Percentiles rank a stretch among this genome's conserved stretches.
These are phyloP conservation scores for Leccinum subspadiceum DNA, from an alignment of 1,284 basidiomycete genomes.

Conservation along the genomic window DNA sequence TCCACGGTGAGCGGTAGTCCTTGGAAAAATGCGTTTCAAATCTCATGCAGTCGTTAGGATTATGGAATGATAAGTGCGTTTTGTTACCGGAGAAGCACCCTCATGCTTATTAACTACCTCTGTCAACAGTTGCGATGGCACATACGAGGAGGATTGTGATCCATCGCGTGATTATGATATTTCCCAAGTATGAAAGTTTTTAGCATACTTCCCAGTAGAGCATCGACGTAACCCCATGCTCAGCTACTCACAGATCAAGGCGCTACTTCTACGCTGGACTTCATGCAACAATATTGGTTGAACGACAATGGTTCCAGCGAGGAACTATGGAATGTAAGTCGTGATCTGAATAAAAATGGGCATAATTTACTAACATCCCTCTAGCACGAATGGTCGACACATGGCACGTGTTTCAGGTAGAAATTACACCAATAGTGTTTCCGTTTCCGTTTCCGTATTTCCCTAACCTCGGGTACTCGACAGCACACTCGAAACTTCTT, in stretches of 20 bases:
- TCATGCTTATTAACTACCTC: not conserved
- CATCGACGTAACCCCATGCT: not conserved
- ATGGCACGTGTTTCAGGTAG: conserved; percentile 76
- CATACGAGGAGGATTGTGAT: conserved; percentile 65
- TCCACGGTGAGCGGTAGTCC: conserved; percentile 52
- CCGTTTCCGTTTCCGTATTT: not conserved
- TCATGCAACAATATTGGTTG: conserved; percentile 71
- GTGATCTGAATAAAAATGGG: not conserved
- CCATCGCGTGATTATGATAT: conserved; percentile 62
- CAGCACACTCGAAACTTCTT: conserved; percentile 60
- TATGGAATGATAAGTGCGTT: conserved; percentile 70
- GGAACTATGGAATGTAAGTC: conserved; percentile 65
- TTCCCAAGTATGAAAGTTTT: conserved; percentile 38
- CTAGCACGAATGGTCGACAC: conserved; percentile 68
- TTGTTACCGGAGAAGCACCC: not conserved
- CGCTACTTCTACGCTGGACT: conserved; percentile 58
- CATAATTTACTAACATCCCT: conserved; percentile 10
- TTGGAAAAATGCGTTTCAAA: not conserved
- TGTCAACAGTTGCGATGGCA: conserved; percentile 60
- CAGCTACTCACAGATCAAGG: conserved; percentile 62
- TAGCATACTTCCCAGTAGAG: not conserved
- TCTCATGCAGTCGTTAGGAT: conserved; percentile 38
- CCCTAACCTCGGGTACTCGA: conserved; percentile 7
- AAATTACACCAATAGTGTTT: not conserved
- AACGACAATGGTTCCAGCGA: conserved; percentile 62